A percentile compares a stretch with the other conserved stretches of the same genome.
These are phyloP conservation scores for Cryptosporidium ubiquitum DNA, from an alignment of 169 alveolate species.

Conservation along the genomic window DNA sequence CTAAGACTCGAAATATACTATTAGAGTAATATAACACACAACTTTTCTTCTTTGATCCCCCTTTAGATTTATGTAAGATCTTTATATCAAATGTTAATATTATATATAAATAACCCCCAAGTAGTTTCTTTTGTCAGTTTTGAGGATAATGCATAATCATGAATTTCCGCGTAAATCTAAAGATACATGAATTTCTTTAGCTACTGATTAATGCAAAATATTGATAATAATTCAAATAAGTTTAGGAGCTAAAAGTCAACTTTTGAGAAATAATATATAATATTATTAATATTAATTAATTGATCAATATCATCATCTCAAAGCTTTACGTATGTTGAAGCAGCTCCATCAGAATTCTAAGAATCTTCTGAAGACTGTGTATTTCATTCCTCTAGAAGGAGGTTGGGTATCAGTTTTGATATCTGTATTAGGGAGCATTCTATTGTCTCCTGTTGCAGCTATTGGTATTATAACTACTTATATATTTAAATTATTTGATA, in stretches of 20 bases:
- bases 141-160: neutral
- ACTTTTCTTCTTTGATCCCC: neutral
- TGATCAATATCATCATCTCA: neutral
- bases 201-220: neutral
- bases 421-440: conserved; percentile 45
- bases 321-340: neutral
- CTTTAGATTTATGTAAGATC: neutral
- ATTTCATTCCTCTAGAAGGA: conserved; percentile 46
- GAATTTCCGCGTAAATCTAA: neutral
- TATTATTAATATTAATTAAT: too few species aligned
- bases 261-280: too few species aligned
- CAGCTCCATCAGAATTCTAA: neutral
- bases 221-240: neutral
- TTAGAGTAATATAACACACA: neutral
- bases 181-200: neutral
- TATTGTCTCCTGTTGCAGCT: conserved; percentile 17
- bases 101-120: neutral
- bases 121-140: neutral
- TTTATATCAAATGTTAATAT: neutral
- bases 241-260: neutral
- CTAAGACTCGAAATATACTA: neutral
- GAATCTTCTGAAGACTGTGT: conserved; percentile 8
- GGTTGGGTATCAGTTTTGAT: conserved; percentile 60
- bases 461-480: conserved; percentile 9
- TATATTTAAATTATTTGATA: conserved; percentile 29